Percentiles rank a stretch among this genome's conserved stretches.
phyloP scores from a whole-genome alignment of 2,329 filamentous ascomycete genomes.

The Mariannaea elegans region DNA sequence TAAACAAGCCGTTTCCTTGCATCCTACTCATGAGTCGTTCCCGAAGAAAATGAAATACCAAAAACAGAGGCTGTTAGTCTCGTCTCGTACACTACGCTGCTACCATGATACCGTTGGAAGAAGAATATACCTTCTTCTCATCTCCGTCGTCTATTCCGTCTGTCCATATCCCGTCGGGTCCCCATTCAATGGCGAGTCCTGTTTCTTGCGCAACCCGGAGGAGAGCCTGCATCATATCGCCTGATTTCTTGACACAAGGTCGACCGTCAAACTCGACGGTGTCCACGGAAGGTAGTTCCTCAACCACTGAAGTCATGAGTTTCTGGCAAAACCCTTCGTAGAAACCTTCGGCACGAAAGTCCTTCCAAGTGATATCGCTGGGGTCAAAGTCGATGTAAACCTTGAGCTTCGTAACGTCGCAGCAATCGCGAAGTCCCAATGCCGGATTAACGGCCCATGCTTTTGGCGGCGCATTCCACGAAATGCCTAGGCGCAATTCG shows the following conservation, averaged over 20 bases:
- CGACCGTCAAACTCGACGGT: constrained; percentile 76
- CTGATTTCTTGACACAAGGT: constrained; percentile 69
- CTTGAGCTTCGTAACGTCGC: constrained; percentile 65
- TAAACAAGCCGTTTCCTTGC: constrained; percentile 7
- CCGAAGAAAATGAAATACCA: not conserved
- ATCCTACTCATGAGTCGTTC: constrained; percentile 29
- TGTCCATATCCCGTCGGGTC: constrained; percentile 72
- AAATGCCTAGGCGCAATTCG: constrained; percentile 76
- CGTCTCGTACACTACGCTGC: constrained; percentile 20
- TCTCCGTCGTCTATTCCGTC: constrained; percentile 51
- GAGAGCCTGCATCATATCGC: constrained; percentile 70
- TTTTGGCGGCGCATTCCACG: constrained; percentile 74
- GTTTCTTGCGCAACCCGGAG: constrained; percentile 59
- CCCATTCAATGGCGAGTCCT: constrained; percentile 69
- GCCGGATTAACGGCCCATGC: constrained; percentile 74
- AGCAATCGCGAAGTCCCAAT: constrained; percentile 71
- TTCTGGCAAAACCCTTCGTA: constrained; percentile 73
- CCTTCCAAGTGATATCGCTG: constrained; percentile 71
- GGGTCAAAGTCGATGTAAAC: constrained; percentile 80
- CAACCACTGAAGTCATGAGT: constrained; percentile 66
- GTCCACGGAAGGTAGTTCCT: constrained; percentile 63
- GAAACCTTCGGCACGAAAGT: constrained; percentile 72
- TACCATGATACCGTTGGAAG: constrained; percentile 13
- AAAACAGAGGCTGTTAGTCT: constrained; percentile 3
- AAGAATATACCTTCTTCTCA: not conserved